Evolutionary conservation across 2,329 filamentous ascomycete species (phyloP).

Genomic region (Trichoderma atrobrunneum): DNA sequence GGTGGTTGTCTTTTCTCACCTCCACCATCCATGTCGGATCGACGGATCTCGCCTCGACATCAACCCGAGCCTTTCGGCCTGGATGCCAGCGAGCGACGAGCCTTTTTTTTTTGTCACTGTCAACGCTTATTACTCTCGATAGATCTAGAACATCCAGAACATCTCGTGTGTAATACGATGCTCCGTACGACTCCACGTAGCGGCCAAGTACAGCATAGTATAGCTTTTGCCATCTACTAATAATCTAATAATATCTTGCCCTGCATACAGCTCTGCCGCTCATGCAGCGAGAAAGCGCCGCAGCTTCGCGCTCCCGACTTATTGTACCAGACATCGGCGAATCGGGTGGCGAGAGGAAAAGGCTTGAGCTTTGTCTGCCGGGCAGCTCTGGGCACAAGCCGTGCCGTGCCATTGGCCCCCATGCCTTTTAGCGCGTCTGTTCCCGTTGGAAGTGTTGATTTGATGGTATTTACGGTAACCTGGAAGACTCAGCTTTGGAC

Average conservation of each 20-base stretch:
- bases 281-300: neutral
- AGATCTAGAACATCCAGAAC: neutral
- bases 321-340: neutral
- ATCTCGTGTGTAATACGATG: neutral
- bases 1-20: neutral
- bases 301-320: neutral
- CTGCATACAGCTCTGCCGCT: neutral
- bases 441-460: neutral
- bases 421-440: neutral
- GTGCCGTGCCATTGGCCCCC: neutral
- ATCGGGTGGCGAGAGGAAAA: constrained; percentile 8
- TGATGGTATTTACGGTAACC: neutral
- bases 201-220: neutral
- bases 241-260: neutral
- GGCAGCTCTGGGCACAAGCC: neutral
- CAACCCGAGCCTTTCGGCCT: neutral
- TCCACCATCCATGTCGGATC: neutral
- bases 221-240: neutral
- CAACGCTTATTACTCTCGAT: neutral
- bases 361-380: neutral
- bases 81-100: neutral
- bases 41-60: neutral
- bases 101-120: neutral
- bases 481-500: neutral
- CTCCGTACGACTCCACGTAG: neutral